Percentiles rank a stretch among this genome's conserved stretches.
phyloP scores from a whole-genome alignment of 2,329 filamentous ascomycete genomes.

The Colletotrichum australisinense region DNA sequence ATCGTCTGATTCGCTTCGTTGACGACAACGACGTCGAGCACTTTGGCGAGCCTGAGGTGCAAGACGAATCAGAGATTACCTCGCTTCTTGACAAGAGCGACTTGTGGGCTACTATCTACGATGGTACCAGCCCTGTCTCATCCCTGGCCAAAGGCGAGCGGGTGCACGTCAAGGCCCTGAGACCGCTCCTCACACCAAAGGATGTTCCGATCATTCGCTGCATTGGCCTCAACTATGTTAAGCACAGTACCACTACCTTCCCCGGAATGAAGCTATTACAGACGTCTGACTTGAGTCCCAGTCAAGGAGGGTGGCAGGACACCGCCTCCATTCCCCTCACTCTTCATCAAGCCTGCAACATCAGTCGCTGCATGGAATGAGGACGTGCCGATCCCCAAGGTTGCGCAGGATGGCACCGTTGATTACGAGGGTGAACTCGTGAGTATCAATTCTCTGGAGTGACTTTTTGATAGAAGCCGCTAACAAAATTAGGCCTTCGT shows the following conservation, averaged over 20 bases:
- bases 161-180: slow-evolving; percentile 45
- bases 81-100: slow-evolving; percentile 39
- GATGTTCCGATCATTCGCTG: slow-evolving; percentile 50
- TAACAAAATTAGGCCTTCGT: slow-evolving; percentile 52
- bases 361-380: slow-evolving; percentile 49
- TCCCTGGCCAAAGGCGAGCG: slow-evolving; percentile 41
- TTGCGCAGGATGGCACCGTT: slow-evolving; percentile 56
- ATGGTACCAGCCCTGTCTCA: slow-evolving; percentile 42
- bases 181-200: slow-evolving; percentile 42
- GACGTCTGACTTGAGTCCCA: slow-evolving; percentile 37
- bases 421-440: slow-evolving; percentile 64
- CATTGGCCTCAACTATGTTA: slow-evolving; percentile 50
- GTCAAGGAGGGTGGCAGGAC: slow-evolving; percentile 64
- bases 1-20: slow-evolving; percentile 48
- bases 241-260: slow-evolving; percentile 44
- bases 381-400: slow-evolving; percentile 56
- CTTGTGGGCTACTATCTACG: slow-evolving; percentile 45
- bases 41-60: slow-evolving; percentile 47
- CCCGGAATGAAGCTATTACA: not conserved
- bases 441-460: not conserved
- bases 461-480: not conserved
- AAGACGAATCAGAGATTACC: slow-evolving; percentile 41
- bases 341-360: slow-evolving; percentile 63
- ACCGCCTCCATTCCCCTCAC: slow-evolving; percentile 59
- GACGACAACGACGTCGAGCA: slow-evolving; percentile 46